Conservation (phyloP, 106 monocot genomes). For the Dendrobium huoshanense region DNA sequence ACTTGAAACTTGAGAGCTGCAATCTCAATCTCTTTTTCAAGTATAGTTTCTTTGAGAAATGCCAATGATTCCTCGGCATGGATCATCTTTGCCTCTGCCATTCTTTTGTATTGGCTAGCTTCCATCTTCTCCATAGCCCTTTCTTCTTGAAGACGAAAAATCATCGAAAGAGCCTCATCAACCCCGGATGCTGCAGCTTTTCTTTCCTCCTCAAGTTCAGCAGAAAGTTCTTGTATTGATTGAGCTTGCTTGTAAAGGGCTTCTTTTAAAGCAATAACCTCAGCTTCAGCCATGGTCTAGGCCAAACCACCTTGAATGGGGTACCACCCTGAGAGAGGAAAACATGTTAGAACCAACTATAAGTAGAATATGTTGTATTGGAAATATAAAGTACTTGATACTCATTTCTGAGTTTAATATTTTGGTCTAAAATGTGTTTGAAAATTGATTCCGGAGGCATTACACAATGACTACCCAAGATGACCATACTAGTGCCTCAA, state of each 20-base stretch:
- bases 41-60: constrained; percentile 27
- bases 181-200: constrained; percentile 35
- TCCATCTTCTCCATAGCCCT: constrained; percentile 39
- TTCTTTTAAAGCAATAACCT: constrained; percentile 20
- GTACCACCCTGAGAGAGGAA: not conserved
- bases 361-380: no score
- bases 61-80: constrained; percentile 29
- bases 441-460: no score
- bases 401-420: no score
- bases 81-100: constrained; percentile 34
- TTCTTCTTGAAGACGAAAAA: constrained; percentile 40
- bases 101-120: constrained; percentile 41
- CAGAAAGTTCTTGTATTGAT: constrained; percentile 12
- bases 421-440: no score
- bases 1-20: constrained; percentile 30
- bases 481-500: no score
- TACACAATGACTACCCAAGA: no score
- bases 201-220: constrained; percentile 45
- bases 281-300: constrained; percentile 17
- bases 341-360: not conserved
- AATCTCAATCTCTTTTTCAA: constrained; percentile 40
- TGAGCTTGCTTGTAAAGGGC: constrained; percentile 18
- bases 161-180: constrained; percentile 48
- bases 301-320: not conserved
- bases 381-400: no score